Evolutionary conservation across 768 basidiomycete species (phyloP).

Genomic region (Leccinellum luteum): DNA sequence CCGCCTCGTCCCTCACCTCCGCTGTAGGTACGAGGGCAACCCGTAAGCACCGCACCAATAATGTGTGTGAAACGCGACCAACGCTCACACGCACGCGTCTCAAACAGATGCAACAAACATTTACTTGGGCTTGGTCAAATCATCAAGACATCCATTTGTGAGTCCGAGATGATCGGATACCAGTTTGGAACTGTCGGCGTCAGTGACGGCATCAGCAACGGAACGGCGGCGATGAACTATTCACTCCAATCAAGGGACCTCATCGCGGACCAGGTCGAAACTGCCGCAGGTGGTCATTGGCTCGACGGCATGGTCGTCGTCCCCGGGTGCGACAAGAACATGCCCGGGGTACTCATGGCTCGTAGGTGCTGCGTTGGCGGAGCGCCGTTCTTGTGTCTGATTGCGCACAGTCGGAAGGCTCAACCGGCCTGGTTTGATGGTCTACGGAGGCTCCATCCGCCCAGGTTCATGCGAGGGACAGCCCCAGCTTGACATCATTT

Average conservation of each 20-base stretch:
- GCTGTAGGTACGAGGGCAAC: conserved; percentile 92
- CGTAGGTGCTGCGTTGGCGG: conserved; percentile 49
- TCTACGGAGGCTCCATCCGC: conserved; percentile 94
- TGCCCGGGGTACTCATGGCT: conserved; percentile 99
- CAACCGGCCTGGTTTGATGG: conserved; percentile 96
- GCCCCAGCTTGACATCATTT: conserved; percentile 91
- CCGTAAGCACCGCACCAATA: conserved; percentile 58
- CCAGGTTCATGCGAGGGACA: conserved; percentile 88
- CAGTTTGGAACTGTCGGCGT: conserved; percentile 98
- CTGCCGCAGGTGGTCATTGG: conserved; percentile 95
- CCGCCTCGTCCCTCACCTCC: conserved; percentile 13
- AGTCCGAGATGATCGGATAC: conserved; percentile 81
- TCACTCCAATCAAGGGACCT: conserved; percentile 98
- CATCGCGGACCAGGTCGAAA: conserved; percentile 97
- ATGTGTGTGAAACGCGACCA: not conserved
- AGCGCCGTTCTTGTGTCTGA: conserved; percentile 7
- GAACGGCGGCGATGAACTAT: conserved; percentile 88
- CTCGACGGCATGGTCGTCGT: conserved; percentile 97
- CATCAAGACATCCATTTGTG: conserved; percentile 75
- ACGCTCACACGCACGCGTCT: not conserved
- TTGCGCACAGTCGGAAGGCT: conserved; percentile 73
- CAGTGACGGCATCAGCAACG: conserved; percentile 99
- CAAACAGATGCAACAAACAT: conserved; percentile 87
- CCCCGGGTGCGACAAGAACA: conserved; percentile 99
- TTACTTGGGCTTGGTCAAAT: conserved; percentile 85